Base-by-base conservation (phyloP, 2,329 filamentous ascomycete species). In the Fonsecaea pedrosoi region DNA sequence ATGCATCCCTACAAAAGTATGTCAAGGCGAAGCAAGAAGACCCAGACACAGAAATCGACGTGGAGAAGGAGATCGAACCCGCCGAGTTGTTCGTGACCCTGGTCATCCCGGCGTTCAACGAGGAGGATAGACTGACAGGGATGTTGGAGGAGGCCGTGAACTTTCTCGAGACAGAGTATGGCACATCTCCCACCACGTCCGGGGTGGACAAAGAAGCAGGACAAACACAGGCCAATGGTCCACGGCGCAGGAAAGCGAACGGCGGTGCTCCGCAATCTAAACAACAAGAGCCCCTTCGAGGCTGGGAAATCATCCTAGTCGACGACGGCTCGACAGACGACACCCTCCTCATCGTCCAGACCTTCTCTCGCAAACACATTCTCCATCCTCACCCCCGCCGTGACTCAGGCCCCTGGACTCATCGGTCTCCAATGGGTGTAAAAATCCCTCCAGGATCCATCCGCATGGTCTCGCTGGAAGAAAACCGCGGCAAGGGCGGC, bases 51-150 rank as follows among this genome's bases (percentile, higher is more conserved):
- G 76, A 71, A 69, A 54, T 67, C 74, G 73, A 73, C 12, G 18
- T 80, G 69, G 75, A 80, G 69, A 76, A 78, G 21, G 59, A 80
- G 54, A 90, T 96, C 62, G 90, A 93, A 70, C 85, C 89, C 1
- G 86, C 93, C 13, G 89, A 94, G 69, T 80, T 97, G n/a, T 91
- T 90, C 76, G 88, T 99, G 83, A 95, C 91, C 62, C 89, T 98
- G 7, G 92, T 99, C 0, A 90, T 99, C 53, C 95, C 95, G 0
- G 95, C 95, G 9, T 99, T 93, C 84, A 99, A 99, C 73, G 95
- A 99, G 76, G 90, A 94, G 77, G 85, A 91, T 66, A 89, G 95
- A 35, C 85, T 99, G 55, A 84, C 88, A 12, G 90, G 89, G 10
- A 97, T 97, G 81, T 84, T 99, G 12, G 89, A 96, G 75, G 95